Conservation (phyloP, 768 basidiomycete genomes). For the Leccinellum luteum region DNA sequence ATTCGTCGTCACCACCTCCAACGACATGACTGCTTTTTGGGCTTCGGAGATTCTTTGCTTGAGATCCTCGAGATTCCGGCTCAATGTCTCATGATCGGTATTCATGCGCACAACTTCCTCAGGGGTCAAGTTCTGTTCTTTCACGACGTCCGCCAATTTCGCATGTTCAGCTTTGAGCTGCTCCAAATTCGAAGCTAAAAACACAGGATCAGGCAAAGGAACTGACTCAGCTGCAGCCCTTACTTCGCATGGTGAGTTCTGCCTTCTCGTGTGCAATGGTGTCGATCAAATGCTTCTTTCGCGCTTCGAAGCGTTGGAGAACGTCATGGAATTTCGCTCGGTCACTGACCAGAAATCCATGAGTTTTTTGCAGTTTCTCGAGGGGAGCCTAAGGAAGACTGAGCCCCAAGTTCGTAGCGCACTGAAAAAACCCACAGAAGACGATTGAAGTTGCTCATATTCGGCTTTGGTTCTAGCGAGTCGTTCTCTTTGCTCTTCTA, state of each 20-base stretch:
- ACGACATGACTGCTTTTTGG: conserved; percentile 66
- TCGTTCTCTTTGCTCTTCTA: conserved; percentile 54
- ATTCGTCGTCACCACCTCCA: conserved; percentile 82
- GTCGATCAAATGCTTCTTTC: conserved; percentile 66
- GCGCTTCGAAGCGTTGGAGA: conserved; percentile 63
- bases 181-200: conserved; percentile 58
- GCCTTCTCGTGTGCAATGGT: conserved; percentile 66
- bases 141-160: conserved; percentile 63
- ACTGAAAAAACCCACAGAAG: conserved; percentile 46
- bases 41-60: conserved; percentile 73
- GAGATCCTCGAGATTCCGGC: conserved; percentile 71
- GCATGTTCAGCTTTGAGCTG: conserved; percentile 63
- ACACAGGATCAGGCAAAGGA: not conserved
- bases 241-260: conserved; percentile 58
- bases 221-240: conserved; percentile 7
- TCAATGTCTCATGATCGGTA: conserved; percentile 78
- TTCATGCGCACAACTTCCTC: conserved; percentile 93
- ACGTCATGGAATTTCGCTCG: conserved; percentile 77
- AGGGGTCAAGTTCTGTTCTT: conserved; percentile 83
- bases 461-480: conserved; percentile 50
- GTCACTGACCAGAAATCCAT: conserved; percentile 66
- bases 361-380: conserved; percentile 58
- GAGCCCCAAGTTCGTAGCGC: not conserved
- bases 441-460: conserved; percentile 54
- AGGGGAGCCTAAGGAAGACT: conserved; percentile 51